These are phyloP conservation scores for Trichopus zeylanicus DNA, from an alignment of 116 monocot species.

Conservation along the genomic window DNA sequence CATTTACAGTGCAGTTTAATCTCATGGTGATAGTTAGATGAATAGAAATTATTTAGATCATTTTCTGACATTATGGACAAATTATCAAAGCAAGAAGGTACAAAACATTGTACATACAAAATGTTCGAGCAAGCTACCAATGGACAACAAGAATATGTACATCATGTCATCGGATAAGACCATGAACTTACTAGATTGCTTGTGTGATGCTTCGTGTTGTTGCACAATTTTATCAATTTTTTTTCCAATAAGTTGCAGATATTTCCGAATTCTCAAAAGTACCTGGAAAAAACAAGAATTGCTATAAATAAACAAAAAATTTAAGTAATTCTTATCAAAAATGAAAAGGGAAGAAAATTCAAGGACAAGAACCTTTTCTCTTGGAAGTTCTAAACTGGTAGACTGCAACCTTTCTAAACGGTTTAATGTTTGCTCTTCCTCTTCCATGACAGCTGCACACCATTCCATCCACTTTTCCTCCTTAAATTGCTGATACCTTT, in stretches of 20 bases:
- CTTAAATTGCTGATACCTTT: conserved; percentile 68
- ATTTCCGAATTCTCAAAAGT: conserved; percentile 82
- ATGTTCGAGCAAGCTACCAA: background rate
- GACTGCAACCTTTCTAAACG: conserved; percentile 82
- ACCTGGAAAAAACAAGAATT: conserved; percentile 39
- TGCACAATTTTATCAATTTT: conserved; percentile 80
- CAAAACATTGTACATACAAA: background rate
- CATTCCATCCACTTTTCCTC: conserved; percentile 99
- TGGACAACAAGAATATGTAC: background rate
- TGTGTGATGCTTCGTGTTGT: conserved; percentile 66
- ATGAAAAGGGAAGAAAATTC: background rate
- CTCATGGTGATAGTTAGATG: too few species aligned
- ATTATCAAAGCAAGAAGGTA: too few species aligned
- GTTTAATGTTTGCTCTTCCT: conserved; percentile 69
- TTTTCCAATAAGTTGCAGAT: conserved; percentile 77
- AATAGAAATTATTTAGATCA: too few species aligned
- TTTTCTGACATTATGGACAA: too few species aligned
- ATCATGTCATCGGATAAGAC: background rate
- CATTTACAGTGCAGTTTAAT: too few species aligned
- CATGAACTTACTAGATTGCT: conserved; percentile 63
- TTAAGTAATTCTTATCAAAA: background rate
- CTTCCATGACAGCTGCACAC: conserved; percentile 92
- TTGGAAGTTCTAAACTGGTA: conserved; percentile 90
- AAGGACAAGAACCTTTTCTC: conserved; percentile 67
- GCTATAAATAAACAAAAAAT: background rate